These are phyloP conservation scores for Aspergillus diversus DNA, from an alignment of 495 filamentous ascomycete species.

Conservation along the genomic window DNA sequence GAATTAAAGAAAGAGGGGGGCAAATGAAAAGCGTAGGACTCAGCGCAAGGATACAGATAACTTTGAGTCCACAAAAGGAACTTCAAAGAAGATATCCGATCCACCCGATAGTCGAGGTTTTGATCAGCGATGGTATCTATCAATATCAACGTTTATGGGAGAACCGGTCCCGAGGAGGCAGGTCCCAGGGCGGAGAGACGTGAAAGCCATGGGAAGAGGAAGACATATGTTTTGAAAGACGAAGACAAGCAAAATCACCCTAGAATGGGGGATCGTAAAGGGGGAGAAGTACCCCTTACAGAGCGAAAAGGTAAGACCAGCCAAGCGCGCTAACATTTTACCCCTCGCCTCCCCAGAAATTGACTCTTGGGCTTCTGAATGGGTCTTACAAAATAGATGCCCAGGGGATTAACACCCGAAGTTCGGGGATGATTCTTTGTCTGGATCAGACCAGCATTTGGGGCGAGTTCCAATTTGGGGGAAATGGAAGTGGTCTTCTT, in stretches of 20 bases:
- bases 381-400: slow-evolving; percentile 18
- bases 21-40: background rate
- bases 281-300: background rate
- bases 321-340: background rate
- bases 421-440: slow-evolving; percentile 19
- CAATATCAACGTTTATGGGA: no score
- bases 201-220: no score
- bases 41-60: background rate
- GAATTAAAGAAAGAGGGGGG: slow-evolving; percentile 55
- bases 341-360: background rate
- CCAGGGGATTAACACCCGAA: background rate
- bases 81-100: background rate
- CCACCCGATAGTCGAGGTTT: no score
- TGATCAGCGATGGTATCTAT: no score
- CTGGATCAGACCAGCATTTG: slow-evolving; percentile 11
- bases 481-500: slow-evolving; percentile 17
- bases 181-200: no score
- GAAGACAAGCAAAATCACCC: no score
- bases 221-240: no score
- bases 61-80: background rate
- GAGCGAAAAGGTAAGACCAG: background rate
- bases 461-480: slow-evolving; percentile 20
- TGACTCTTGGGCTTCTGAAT: slow-evolving; percentile 10
- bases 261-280: background rate
- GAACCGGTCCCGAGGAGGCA: no score